Conservation (phyloP, 192 early-diverging fungal species). For the Mortierella alpina region DNA sequence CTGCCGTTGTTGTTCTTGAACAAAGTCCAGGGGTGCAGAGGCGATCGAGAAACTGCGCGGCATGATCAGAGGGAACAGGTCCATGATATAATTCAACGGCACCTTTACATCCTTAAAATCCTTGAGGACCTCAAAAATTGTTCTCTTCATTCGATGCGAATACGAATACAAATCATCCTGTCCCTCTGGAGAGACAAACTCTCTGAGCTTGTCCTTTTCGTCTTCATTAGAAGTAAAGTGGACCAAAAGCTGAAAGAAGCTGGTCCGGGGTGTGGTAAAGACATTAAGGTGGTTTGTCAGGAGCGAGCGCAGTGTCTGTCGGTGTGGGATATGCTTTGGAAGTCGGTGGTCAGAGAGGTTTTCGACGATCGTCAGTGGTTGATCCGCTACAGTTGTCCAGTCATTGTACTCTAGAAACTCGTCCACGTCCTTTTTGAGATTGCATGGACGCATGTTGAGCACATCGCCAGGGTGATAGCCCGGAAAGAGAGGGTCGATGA, state of each 20-base stretch:
- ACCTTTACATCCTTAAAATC: constrained; percentile 84
- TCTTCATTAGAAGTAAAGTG: constrained; percentile 77
- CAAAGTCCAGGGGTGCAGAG: constrained; percentile 60
- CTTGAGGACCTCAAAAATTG: constrained; percentile 82
- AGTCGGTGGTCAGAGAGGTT: constrained; percentile 59
- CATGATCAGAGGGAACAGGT: constrained; percentile 84
- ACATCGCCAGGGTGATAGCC: constrained; percentile 87
- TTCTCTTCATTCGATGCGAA: constrained; percentile 82
- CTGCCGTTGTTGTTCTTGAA: constrained; percentile 26
- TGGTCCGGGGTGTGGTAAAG: constrained; percentile 84
- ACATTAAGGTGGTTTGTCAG: constrained; percentile 84
- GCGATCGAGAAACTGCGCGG: constrained; percentile 91
- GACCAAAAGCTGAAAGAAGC: constrained; percentile 90
- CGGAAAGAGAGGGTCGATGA: constrained; percentile 39
- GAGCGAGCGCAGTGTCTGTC: constrained; percentile 80
- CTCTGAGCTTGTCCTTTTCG: constrained; percentile 84
- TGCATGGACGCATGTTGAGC: constrained; percentile 79
- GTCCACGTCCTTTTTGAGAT: constrained; percentile 74
- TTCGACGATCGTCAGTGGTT: constrained; percentile 62
- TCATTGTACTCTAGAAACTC: constrained; percentile 75
- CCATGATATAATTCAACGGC: constrained; percentile 84
- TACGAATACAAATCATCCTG: constrained; percentile 93
- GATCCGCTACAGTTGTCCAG: constrained; percentile 76
- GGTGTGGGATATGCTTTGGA: constrained; percentile 61
- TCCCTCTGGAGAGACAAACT: constrained; percentile 83